Evolutionary conservation across 352 stramenopile genomes (phyloP).

Genomic region (Phytophthora capsici): DNA sequence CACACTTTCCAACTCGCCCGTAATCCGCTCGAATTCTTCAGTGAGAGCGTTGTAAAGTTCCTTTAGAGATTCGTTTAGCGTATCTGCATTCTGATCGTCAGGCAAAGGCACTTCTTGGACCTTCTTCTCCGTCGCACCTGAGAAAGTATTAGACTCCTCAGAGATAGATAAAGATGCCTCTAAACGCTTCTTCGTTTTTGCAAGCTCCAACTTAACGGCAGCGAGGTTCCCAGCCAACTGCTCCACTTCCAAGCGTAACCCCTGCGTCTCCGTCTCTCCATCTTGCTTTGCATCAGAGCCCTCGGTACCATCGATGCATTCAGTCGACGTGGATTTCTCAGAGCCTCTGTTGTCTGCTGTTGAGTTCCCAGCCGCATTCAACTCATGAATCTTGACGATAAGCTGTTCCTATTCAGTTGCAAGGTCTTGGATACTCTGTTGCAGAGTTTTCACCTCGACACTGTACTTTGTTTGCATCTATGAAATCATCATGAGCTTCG

Average conservation of each 20-base stretch:
- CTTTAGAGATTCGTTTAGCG: constrained; percentile 4
- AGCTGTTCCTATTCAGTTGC: constrained; percentile 38
- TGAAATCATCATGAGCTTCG: constrained; percentile 53
- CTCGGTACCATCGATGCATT: constrained; percentile 17
- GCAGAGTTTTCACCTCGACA: constrained; percentile 35
- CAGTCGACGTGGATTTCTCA: neutral
- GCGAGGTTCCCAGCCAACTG: constrained; percentile 17
- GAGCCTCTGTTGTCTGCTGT: constrained; percentile 2
- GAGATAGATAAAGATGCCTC: constrained; percentile 1
- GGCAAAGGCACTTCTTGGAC: neutral
- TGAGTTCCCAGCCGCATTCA: constrained; percentile 29
- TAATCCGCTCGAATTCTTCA: constrained; percentile 29
- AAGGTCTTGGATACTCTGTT: constrained; percentile 40
- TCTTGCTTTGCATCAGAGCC: constrained; percentile 1
- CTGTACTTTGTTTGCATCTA: constrained; percentile 41
- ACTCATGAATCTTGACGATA: constrained; percentile 27
- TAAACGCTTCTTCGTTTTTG: constrained; percentile 14
- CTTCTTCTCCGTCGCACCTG: neutral
- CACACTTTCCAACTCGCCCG: constrained; percentile 36
- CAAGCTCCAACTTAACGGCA: constrained; percentile 19
- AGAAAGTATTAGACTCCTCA: constrained; percentile 1
- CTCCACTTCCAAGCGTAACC: constrained; percentile 11
- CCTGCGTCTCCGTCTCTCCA: constrained; percentile 4
- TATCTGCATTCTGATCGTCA: neutral
- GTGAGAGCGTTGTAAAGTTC: constrained; percentile 21